Conservation (phyloP, 2,329 filamentous ascomycete species). For the Penicillium corylophilum region DNA sequence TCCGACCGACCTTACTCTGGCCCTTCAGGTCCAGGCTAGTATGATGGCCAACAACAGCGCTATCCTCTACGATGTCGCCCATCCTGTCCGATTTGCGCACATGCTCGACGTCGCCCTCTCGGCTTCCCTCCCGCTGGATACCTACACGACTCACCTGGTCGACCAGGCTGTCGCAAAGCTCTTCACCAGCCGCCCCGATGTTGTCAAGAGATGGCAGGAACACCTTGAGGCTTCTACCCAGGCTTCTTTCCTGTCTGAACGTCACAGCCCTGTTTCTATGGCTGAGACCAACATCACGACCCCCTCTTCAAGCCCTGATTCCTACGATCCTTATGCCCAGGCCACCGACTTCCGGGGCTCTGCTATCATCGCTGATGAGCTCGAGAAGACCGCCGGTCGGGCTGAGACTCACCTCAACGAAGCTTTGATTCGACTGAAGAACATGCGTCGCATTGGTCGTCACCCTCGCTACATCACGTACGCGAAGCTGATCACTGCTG, state of each 20-base stretch:
- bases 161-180: conserved; percentile 59
- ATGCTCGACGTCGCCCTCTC: conserved; percentile 59
- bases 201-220: conserved; percentile 58
- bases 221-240: conserved; percentile 51
- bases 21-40: conserved; percentile 60
- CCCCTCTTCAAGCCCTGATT: conserved; percentile 69
- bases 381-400: conserved; percentile 76
- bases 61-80: conserved; percentile 54
- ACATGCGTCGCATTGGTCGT: conserved; percentile 87
- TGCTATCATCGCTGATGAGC: conserved; percentile 80
- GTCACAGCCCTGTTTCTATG: conserved; percentile 40
- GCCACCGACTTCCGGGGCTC: conserved; percentile 94
- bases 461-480: conserved; percentile 96
- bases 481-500: conserved; percentile 88
- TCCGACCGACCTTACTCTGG: conserved; percentile 53
- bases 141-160: conserved; percentile 56
- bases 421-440: conserved; percentile 78
- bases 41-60: conserved; percentile 42
- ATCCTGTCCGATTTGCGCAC: conserved; percentile 61
- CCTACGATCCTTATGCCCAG: conserved; percentile 85
- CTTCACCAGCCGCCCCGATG: conserved; percentile 46
- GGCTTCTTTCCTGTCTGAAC: conserved; percentile 42
- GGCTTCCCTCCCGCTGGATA: conserved; percentile 54
- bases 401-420: conserved; percentile 74
- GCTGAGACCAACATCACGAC: conserved; percentile 51